phyloP scores from a whole-genome alignment of 305 asterid species.

The Andrographis paniculata region DNA sequence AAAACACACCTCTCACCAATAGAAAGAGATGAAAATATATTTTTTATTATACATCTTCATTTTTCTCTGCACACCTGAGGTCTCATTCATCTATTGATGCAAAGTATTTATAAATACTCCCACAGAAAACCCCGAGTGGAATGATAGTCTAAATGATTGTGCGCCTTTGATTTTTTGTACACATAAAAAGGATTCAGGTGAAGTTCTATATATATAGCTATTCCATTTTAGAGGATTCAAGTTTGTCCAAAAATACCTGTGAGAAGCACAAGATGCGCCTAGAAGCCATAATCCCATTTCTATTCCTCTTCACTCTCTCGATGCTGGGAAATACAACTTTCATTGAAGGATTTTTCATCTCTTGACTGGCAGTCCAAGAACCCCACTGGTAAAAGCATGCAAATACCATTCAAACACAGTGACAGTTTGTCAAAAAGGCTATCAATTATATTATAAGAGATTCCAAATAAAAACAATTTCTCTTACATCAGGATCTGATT shows the following conservation, averaged over 20 bases:
- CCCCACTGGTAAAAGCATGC: slow-evolving; percentile 69
- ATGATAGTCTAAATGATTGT: too few relatives aligned
- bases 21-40: too few relatives aligned
- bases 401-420: slow-evolving; percentile 19
- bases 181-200: too few relatives aligned
- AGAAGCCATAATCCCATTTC: slow-evolving; percentile 56
- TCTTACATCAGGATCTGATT: slow-evolving; percentile 86
- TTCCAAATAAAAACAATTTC: slow-evolving; percentile 8
- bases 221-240: background rate
- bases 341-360: slow-evolving; percentile 66
- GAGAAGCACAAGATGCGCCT: slow-evolving; percentile 76
- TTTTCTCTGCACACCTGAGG: too few relatives aligned
- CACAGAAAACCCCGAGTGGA: too few relatives aligned
- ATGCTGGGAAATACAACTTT: slow-evolving; percentile 66
- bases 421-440: slow-evolving; percentile 4
- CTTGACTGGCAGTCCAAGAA: slow-evolving; percentile 87
- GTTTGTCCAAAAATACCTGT: slow-evolving; percentile 23
- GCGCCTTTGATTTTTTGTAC: too few relatives aligned
- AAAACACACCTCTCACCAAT: too few relatives aligned
- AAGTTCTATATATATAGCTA: background rate
- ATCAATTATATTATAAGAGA: background rate
- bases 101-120: too few relatives aligned
- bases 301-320: slow-evolving; percentile 65
- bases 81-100: too few relatives aligned
- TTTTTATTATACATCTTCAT: too few relatives aligned